Conservation (phyloP, 139 green algal genomes). For the Yamagishiella unicocca region DNA sequence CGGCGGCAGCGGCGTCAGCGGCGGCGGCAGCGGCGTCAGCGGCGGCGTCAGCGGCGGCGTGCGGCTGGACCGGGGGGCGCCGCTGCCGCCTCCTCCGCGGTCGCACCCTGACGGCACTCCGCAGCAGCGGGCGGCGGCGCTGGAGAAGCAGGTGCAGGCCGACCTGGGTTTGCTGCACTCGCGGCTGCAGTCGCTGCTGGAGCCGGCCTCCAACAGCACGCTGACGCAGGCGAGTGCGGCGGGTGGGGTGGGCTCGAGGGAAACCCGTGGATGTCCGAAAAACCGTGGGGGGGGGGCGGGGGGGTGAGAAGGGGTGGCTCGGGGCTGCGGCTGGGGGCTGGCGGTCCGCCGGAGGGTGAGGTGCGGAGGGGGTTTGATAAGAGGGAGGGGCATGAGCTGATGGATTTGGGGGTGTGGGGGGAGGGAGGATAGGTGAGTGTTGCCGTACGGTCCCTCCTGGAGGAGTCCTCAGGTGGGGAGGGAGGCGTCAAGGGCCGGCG, state of each 20-base stretch:
- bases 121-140: not conserved
- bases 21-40: not conserved
- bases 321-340: too few species aligned
- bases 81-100: not conserved
- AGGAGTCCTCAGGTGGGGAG: not conserved
- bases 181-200: slow-evolving; percentile 36
- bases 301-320: too few species aligned
- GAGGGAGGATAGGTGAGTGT: too few species aligned
- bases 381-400: too few species aligned
- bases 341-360: too few species aligned
- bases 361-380: too few species aligned
- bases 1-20: not conserved
- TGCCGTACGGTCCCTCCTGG: too few species aligned
- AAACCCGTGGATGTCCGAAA: too few species aligned
- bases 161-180: slow-evolving; percentile 41
- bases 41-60: slow-evolving; percentile 9
- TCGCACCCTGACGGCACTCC: not conserved
- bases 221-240: not conserved
- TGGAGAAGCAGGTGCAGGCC: slow-evolving; percentile 15
- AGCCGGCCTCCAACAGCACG: slow-evolving; percentile 11
- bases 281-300: too few species aligned
- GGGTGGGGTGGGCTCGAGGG: not conserved
- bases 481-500: not conserved
- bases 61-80: not conserved
- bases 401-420: too few species aligned